A percentile compares a stretch with the other conserved stretches of the same genome.
Evolutionary conservation across 2,329 filamentous ascomycete species (phyloP).

Genomic region (Clarireedia sp.): DNA sequence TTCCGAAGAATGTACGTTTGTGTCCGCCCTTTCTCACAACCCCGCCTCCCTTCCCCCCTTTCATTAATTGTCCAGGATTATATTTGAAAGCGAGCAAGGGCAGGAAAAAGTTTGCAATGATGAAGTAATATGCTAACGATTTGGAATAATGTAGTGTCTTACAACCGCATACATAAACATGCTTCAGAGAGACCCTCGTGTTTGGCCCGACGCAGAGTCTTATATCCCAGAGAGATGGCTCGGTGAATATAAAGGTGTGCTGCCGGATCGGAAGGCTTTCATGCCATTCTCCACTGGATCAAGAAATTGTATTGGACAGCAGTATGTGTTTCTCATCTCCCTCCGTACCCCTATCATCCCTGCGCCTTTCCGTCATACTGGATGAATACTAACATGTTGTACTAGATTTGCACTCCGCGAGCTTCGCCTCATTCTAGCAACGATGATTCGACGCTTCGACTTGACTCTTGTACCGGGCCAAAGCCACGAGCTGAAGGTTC

Average conservation of each 20-base stretch:
- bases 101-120: neutral
- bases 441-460: constrained; percentile 15
- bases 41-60: neutral
- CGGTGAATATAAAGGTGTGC: neutral
- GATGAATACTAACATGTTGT: too few species aligned
- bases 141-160: constrained; percentile 2
- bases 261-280: constrained; percentile 17
- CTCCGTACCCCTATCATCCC: too few species aligned
- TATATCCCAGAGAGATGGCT: constrained; percentile 21
- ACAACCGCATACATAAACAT: neutral
- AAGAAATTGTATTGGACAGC: constrained; percentile 3
- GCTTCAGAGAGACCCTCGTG: constrained; percentile 6
- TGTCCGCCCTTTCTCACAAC: too few species aligned
- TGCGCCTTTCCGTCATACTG: too few species aligned
- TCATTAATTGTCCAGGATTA: neutral
- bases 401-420: constrained; percentile 18
- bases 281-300: neutral
- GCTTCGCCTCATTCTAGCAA: constrained; percentile 19
- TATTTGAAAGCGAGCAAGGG: too few species aligned
- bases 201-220: constrained; percentile 15
- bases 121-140: neutral
- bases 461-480: constrained; percentile 16
- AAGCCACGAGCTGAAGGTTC: constrained; percentile 16
- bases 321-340: neutral
- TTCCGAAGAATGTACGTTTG: constrained; percentile 9